Percentiles rank a stretch among this genome's conserved stretches.
Conservation (phyloP, 108 stramenopile genomes). For the Chaetoceros muelleri region DNA sequence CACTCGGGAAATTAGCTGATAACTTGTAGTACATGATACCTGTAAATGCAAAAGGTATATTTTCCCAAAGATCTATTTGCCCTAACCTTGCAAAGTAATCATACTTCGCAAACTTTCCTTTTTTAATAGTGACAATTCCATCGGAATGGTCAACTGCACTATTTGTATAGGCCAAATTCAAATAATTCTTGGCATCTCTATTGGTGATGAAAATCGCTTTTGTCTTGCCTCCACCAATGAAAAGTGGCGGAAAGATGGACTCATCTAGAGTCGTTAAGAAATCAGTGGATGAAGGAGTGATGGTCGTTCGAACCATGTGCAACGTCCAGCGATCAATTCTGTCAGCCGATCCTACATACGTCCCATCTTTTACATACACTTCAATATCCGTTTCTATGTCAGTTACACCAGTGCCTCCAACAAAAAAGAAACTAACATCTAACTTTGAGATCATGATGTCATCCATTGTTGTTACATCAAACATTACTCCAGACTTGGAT, state of each 20-base stretch:
- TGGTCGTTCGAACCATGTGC: not conserved
- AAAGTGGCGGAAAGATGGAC: too few species aligned
- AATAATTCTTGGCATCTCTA: not conserved
- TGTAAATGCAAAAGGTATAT: not conserved
- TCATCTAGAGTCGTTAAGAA: not conserved
- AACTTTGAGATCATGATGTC: not conserved
- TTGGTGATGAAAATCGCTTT: not conserved
- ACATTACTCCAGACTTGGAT: not conserved
- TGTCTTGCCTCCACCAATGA: not conserved
- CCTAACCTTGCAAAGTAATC: not conserved
- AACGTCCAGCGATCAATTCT: not conserved
- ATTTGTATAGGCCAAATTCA: not conserved
- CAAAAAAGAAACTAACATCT: not conserved
- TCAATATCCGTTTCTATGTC: not conserved
- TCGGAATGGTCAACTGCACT: not conserved
- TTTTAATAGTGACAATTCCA: not conserved
- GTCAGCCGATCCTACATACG: not conserved
- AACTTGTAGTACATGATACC: not conserved
- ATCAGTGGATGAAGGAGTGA: not conserved
- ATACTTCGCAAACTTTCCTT: not conserved
- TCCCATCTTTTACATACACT: not conserved
- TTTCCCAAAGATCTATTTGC: not conserved
- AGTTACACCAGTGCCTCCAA: not conserved
- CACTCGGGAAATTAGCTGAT: not conserved
- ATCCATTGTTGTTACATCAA: not conserved